A percentile compares a stretch with the other conserved stretches of the same genome.
These are phyloP conservation scores for Debaryomyces robertsiae DNA, from an alignment of 1,139 yeast genomes.

Conservation along the genomic window DNA sequence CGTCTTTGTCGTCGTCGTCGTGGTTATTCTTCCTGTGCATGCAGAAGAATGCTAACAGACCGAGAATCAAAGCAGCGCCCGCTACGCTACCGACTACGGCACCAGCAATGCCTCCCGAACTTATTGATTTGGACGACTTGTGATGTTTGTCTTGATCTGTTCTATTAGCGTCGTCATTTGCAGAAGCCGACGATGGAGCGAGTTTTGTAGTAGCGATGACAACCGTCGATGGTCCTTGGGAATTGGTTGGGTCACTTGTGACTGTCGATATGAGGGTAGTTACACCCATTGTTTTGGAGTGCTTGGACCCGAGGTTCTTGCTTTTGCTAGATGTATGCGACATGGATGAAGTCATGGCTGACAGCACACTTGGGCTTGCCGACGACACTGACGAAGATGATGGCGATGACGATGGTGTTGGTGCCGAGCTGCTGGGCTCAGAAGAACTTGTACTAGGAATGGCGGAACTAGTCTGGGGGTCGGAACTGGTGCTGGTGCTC, in stretches of 20 bases:
- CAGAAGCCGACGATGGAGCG: constrained; percentile 18
- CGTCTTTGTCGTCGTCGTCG: constrained; percentile 41
- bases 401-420: constrained; percentile 9
- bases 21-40: constrained; percentile 39
- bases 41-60: constrained; percentile 43
- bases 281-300: constrained; percentile 12
- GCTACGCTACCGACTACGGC: constrained; percentile 64
- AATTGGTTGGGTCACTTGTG: constrained; percentile 21
- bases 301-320: constrained; percentile 8
- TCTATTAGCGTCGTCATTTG: constrained; percentile 13
- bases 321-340: constrained; percentile 13
- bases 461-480: constrained; percentile 2
- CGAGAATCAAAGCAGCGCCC: constrained; percentile 47
- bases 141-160: constrained; percentile 15
- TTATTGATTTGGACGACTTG: constrained; percentile 28
- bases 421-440: background rate
- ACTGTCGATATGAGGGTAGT: constrained; percentile 26
- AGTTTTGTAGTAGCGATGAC: constrained; percentile 25
- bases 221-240: constrained; percentile 27
- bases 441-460: constrained; percentile 9
- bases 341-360: constrained; percentile 5
- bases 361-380: constrained; percentile 4
- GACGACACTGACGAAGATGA: constrained; percentile 9
- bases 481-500: constrained; percentile 9
- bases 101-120: constrained; percentile 75